Evolutionary conservation across 768 basidiomycete genomes (phyloP).

Genomic region (Tephrocybe sp.): DNA sequence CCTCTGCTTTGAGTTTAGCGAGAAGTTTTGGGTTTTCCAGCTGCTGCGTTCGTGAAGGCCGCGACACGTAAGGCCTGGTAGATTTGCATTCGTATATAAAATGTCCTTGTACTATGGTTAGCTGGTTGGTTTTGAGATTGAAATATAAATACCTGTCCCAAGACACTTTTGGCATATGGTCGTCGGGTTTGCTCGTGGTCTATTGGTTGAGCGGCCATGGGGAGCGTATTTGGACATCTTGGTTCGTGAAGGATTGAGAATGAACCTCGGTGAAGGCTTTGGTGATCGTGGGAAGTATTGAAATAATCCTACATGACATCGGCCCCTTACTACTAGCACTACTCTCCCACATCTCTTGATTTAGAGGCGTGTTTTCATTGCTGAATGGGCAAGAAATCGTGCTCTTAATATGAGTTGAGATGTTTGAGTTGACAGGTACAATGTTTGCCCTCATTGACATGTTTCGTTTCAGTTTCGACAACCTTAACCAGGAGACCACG

Average conservation of each 20-base stretch:
- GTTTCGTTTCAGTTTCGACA: too few species aligned
- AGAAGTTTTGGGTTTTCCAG: slow-evolving; percentile 73
- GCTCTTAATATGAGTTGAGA: too few species aligned
- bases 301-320: too few species aligned
- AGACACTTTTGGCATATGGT: slow-evolving; percentile 87
- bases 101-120: slow-evolving; percentile 52
- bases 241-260: not conserved
- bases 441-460: too few species aligned
- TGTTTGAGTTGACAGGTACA: too few species aligned
- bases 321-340: too few species aligned
- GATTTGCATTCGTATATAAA: slow-evolving; percentile 91
- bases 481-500: not conserved
- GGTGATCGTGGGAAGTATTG: not conserved
- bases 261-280: not conserved
- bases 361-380: too few species aligned
- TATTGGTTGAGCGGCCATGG: slow-evolving; percentile 58
- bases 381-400: too few species aligned
- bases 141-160: slow-evolving; percentile 47
- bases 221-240: slow-evolving; percentile 81
- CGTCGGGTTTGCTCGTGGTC: slow-evolving; percentile 58
- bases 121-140: not conserved
- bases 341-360: too few species aligned
- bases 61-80: slow-evolving; percentile 74
- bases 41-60: slow-evolving; percentile 87
- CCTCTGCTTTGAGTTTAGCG: slow-evolving; percentile 65